phyloP scores from a whole-genome alignment of 73 alveolate genomes.

The Tetrahymena malaccensis region DNA sequence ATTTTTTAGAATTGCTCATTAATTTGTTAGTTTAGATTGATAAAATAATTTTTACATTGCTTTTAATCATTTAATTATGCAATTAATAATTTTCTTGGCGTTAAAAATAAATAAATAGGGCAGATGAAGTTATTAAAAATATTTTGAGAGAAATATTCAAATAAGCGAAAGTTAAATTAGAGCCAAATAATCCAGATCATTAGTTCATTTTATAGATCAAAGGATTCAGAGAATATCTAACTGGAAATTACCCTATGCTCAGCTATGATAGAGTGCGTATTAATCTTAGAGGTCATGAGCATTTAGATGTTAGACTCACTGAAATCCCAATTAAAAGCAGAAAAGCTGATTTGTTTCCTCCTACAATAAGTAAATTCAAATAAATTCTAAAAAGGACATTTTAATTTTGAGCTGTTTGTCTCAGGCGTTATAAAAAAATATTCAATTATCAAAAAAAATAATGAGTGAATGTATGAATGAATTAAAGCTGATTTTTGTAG shows the following conservation, averaged over 20 bases:
- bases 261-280: conserved; percentile 79
- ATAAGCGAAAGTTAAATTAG: conserved; percentile 18
- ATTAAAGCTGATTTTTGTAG: too few species aligned
- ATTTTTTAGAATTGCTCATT: too few species aligned
- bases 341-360: conserved; percentile 23
- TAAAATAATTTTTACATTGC: not conserved
- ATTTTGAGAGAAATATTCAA: conserved; percentile 49
- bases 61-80: not conserved
- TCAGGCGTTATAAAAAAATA: too few species aligned
- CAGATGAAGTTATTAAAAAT: conserved; percentile 73
- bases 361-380: not conserved
- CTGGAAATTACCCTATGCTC: conserved; percentile 77
- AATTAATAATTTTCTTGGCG: not conserved
- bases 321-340: conserved; percentile 15
- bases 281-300: conserved; percentile 60
- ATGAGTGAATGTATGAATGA: too few species aligned
- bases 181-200: conserved; percentile 44
- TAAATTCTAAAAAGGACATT: not conserved
- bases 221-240: conserved; percentile 73
- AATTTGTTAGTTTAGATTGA: too few species aligned
- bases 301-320: conserved; percentile 28
- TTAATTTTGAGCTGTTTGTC: too few species aligned
- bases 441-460: too few species aligned
- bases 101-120: not conserved
- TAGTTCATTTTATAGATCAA: conserved; percentile 62